Percentiles rank a stretch among this genome's conserved stretches.
These are phyloP conservation scores for Salicornia ramosissima DNA, from an alignment of 148 eudicot species.

Conservation along the genomic window DNA sequence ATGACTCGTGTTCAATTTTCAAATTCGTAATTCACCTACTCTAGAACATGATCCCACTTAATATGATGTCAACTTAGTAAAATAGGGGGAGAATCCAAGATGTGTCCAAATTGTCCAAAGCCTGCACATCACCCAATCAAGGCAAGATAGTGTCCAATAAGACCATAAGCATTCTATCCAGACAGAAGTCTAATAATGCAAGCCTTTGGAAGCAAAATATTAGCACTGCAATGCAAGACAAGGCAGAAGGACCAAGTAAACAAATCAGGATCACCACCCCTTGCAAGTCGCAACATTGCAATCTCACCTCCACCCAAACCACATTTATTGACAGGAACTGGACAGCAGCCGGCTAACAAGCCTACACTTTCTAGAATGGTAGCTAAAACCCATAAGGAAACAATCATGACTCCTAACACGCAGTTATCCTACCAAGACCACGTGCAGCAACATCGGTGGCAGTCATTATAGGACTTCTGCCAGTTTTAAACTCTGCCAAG, in stretches of 20 bases:
- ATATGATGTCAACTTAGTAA: not conserved
- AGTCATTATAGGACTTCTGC: constrained; percentile 92
- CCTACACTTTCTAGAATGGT: constrained; percentile 24
- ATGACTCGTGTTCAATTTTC: constrained; percentile 7
- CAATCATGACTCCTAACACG: constrained; percentile 44
- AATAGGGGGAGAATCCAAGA: not conserved
- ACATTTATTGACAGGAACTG: constrained; percentile 50
- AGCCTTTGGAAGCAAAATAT: constrained; percentile 8
- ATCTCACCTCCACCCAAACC: constrained; percentile 58
- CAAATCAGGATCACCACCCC: constrained; percentile 6
- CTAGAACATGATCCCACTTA: not conserved
- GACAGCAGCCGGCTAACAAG: constrained; percentile 89
- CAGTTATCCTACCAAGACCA: constrained; percentile 99
- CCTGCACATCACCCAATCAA: constrained; percentile 13
- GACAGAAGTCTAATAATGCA: constrained; percentile 2
- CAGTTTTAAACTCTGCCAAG: constrained; percentile 91
- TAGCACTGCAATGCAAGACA: constrained; percentile 18
- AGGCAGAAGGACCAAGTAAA: constrained; percentile 18
- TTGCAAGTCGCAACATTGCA: constrained; percentile 26
- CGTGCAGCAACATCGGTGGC: constrained; percentile 99
- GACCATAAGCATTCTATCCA: constrained; percentile 2
- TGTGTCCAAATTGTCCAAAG: constrained; percentile 18
- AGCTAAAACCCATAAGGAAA: constrained; percentile 32
- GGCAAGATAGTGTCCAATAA: not conserved
- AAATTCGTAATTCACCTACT: constrained; percentile 12